Evolutionary conservation across 2,329 filamentous ascomycete species (phyloP).

Genomic region (Cladorrhinum sp.): DNA sequence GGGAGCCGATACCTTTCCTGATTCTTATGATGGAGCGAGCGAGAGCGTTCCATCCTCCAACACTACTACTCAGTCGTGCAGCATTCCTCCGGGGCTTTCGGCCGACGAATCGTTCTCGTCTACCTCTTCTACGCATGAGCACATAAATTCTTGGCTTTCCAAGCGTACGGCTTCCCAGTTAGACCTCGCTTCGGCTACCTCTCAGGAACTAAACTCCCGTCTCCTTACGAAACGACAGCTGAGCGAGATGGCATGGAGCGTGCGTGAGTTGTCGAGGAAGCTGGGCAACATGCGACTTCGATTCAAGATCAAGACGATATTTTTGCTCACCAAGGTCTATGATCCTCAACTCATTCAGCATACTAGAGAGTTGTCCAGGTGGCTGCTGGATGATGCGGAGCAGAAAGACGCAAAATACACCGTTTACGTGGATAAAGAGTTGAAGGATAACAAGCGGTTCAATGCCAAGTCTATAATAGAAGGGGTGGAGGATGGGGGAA

Average conservation of each 20-base stretch:
- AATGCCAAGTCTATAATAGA: slow-evolving; percentile 66
- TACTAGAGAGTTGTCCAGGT: slow-evolving; percentile 72
- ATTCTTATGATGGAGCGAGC: neutral
- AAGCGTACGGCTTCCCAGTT: neutral
- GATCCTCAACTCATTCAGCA: slow-evolving; percentile 76
- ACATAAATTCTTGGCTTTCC: neutral
- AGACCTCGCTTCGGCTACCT: neutral
- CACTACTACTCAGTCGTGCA: neutral
- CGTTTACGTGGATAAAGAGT: slow-evolving; percentile 78
- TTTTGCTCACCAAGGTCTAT: slow-evolving; percentile 88
- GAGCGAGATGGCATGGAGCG: slow-evolving; percentile 95
- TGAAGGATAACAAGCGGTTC: slow-evolving; percentile 70
- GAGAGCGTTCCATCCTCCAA: neutral
- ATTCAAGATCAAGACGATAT: slow-evolving; percentile 77
- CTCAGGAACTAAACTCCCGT: slow-evolving; percentile 47
- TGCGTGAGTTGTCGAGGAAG: slow-evolving; percentile 83
- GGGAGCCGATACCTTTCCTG: neutral
- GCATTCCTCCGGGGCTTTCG: neutral
- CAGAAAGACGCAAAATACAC: slow-evolving; percentile 62
- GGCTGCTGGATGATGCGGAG: slow-evolving; percentile 71
- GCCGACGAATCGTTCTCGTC: neutral
- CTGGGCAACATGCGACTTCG: slow-evolving; percentile 79
- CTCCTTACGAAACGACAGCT: slow-evolving; percentile 92
- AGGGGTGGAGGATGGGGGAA: slow-evolving; percentile 49
- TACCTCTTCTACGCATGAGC: neutral